Percentiles rank a stretch among this genome's conserved stretches.
Evolutionary conservation across 2,329 filamentous ascomycete genomes (phyloP).

Genomic region (Aspergillus alliaceus): DNA sequence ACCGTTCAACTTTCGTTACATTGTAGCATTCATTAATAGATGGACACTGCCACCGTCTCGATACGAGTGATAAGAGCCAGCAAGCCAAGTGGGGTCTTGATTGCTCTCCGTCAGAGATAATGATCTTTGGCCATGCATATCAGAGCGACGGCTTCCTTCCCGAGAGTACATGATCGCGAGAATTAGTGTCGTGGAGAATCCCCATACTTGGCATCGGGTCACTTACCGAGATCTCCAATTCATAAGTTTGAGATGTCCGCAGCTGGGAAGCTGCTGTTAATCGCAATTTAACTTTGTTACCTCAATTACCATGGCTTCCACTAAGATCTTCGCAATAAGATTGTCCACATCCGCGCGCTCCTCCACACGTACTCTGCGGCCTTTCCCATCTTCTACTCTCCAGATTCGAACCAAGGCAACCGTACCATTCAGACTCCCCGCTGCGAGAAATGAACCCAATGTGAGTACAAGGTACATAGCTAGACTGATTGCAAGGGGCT

Average conservation of each 20-base stretch:
- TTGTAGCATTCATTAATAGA: background rate
- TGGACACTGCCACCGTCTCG: background rate
- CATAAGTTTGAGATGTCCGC: background rate
- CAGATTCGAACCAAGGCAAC: constrained; percentile 25
- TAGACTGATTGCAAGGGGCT: background rate
- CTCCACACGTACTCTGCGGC: constrained; percentile 13
- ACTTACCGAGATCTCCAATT: background rate
- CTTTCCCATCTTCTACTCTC: constrained; percentile 9
- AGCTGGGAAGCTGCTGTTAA: background rate
- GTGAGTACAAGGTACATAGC: constrained; percentile 15
- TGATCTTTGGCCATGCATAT: background rate
- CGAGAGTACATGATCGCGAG: background rate
- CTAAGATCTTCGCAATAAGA: background rate
- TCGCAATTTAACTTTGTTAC: background rate
- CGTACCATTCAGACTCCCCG: constrained; percentile 31
- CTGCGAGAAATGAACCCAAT: constrained; percentile 37
- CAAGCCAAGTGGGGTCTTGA: background rate
- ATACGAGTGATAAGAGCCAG: background rate
- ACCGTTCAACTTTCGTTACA: background rate
- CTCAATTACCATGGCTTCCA: constrained; percentile 2
- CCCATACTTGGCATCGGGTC: background rate
- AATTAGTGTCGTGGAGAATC: background rate
- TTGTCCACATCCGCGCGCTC: constrained; percentile 9
- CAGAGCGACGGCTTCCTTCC: background rate
- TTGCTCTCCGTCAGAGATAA: background rate